Evolutionary conservation across 2,329 filamentous ascomycete genomes (phyloP).

Genomic region (Sarocladiaceae sp.): DNA sequence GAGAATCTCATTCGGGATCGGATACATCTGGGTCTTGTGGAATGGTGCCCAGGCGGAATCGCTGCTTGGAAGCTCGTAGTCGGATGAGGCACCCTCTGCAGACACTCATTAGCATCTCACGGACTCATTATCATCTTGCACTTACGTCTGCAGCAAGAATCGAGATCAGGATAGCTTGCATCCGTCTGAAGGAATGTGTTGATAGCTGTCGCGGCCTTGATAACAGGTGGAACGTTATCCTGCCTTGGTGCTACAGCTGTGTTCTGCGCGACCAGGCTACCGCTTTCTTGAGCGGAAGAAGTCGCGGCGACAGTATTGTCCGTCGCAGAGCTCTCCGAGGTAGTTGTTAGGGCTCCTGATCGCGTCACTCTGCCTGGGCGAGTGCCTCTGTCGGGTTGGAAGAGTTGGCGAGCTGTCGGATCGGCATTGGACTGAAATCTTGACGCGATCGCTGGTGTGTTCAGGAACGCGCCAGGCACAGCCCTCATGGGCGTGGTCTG

Average conservation of each 20-base stretch:
- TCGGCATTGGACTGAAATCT: conserved; percentile 39
- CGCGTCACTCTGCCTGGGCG: neutral
- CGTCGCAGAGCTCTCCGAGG: neutral
- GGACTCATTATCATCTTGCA: conserved; percentile 15
- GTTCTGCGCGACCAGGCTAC: conserved; percentile 23
- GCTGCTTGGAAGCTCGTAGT: conserved; percentile 72
- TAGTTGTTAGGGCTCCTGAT: neutral
- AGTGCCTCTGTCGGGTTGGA: conserved; percentile 32
- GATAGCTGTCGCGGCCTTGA: conserved; percentile 76
- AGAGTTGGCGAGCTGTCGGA: conserved; percentile 46
- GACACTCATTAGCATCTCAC: conserved; percentile 19
- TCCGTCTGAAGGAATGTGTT: conserved; percentile 73
- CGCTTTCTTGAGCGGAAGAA: conserved; percentile 20
- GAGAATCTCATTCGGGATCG: conserved; percentile 86
- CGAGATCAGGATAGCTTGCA: conserved; percentile 78
- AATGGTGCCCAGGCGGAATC: conserved; percentile 79
- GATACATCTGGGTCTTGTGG: conserved; percentile 77
- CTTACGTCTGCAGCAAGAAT: conserved; percentile 83
- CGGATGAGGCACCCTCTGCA: conserved; percentile 79
- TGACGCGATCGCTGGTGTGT: conserved; percentile 60
- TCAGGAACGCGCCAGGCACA: conserved; percentile 68
- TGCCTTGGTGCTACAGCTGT: conserved; percentile 37
- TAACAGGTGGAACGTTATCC: conserved; percentile 56
- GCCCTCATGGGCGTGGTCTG: conserved; percentile 62
- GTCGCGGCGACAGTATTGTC: conserved; percentile 17